phyloP scores from a whole-genome alignment of 306 rosid species.

The Vigna trinervia region DNA sequence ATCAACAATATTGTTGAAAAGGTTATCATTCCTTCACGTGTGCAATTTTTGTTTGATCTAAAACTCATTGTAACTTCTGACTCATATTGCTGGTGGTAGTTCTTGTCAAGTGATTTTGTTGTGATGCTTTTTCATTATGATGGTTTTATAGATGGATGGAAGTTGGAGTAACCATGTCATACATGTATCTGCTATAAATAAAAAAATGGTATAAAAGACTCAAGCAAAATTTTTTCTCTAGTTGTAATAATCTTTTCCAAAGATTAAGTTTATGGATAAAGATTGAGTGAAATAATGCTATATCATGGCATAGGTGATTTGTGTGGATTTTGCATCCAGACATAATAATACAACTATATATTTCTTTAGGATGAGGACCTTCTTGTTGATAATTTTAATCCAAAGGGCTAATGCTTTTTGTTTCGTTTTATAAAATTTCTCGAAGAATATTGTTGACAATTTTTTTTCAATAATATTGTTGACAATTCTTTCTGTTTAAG shows the following conservation, averaged over 20 bases:
- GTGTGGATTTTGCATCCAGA: conserved; percentile 96
- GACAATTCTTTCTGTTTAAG: no score
- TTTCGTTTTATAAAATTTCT: neutral
- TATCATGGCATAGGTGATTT: conserved; percentile 73
- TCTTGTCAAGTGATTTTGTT: conserved; percentile 52
- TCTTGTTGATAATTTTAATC: conserved; percentile 83
- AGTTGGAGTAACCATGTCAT: conserved; percentile 56
- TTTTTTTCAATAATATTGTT: no score
- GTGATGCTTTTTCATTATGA: conserved; percentile 69
- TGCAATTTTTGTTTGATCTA: conserved; percentile 24
- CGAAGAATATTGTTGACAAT: neutral
- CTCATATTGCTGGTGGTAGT: conserved; percentile 44
- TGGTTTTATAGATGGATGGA: conserved; percentile 60
- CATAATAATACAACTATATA: conserved; percentile 75
- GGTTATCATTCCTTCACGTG: conserved; percentile 54
- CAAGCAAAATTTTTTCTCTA: conserved; percentile 21
- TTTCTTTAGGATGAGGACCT: conserved; percentile 99
- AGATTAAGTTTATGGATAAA: conserved; percentile 20
- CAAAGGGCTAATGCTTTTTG: conserved; percentile 52
- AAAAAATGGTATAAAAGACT: conserved; percentile 57
- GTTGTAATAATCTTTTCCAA: neutral
- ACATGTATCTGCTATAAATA: conserved; percentile 60
- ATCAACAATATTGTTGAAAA: conserved; percentile 73
- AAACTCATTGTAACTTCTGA: conserved; percentile 31
- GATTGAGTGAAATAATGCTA: conserved; percentile 21